Base-by-base conservation (phyloP, 1,284 basidiomycete genomes). In the Mycosarcoma maydis region DNA sequence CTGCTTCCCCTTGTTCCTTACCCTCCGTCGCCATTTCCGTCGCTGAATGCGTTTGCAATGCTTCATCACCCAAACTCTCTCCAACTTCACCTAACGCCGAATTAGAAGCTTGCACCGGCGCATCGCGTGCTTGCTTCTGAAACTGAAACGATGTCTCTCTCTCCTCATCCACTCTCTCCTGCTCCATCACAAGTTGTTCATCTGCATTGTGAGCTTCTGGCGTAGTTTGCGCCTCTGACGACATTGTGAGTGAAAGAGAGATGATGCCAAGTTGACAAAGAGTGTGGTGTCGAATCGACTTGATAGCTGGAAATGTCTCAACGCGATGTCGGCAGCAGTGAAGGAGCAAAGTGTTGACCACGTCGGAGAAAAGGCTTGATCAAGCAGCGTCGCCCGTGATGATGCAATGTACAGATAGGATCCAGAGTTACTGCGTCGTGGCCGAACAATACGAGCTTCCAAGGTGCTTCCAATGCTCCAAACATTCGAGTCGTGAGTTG, bases 91-190 rank as follows among this genome's bases (percentile, higher is more conserved):
- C 33, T 26, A 17, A 13, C 11, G 60, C 39, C 11, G 39, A 16
- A 17, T 34, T 44, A 30, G 27, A 23, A 1, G 39, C 8, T 10
- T 36, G 50, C n/a, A n/a, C n/a, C n/a, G n/a, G n/a, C 8, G 30
- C 47, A 51, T 47, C 54, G 20, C 38, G 44, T 6, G 17, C 37
- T 29, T 58, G 55, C 22, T 29, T 54, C 41, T 53, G 55, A 26
- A 52, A 38, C 23, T 38, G 38, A 17, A 69, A 59, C 23, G 66
- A 69, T 1, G 51, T 53, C 34, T 70, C 67, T 24, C 67, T 38
- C 45, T 70, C 67, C 22, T 70, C 61, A 33, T 70, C 56, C 9
- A 38, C 48, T 9, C 46, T 48, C 30, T 70, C 61, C 17, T 70
- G 67, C 27, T 65, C 67, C 8, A 60, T 45, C 14, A 29, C 61